These are phyloP conservation scores for Leptomonas pyrrhocoris DNA, from an alignment of 208 protist species.

Conservation along the genomic window DNA sequence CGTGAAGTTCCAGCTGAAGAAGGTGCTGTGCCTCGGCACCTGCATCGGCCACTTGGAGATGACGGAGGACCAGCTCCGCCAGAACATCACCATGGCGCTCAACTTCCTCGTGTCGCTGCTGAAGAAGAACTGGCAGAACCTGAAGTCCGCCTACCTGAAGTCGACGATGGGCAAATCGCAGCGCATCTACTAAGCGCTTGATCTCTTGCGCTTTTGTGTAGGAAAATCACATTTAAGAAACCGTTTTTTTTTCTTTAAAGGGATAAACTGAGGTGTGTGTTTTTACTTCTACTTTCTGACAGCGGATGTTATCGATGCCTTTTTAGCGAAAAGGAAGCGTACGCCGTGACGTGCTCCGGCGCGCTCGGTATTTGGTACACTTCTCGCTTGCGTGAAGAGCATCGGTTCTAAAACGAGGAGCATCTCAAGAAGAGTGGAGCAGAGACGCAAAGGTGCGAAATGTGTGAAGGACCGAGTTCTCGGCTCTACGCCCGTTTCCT, in stretches of 20 bases:
- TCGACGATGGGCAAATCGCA: slow-evolving; percentile 98
- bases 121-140: slow-evolving; percentile 99
- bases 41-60: slow-evolving; percentile 98
- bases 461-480: background rate
- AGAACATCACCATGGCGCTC: slow-evolving; percentile 97
- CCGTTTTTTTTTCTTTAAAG: background rate
- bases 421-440: background rate
- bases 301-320: background rate
- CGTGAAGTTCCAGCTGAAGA: slow-evolving; percentile 99
- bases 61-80: slow-evolving; percentile 93
- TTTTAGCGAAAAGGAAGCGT: too few species aligned
- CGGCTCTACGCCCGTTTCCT: background rate
- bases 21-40: slow-evolving; percentile 98
- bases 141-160: slow-evolving; percentile 99
- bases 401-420: slow-evolving; percentile 23
- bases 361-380: too few species aligned
- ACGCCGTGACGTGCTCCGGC: too few species aligned
- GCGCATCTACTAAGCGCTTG: slow-evolving; percentile 95
- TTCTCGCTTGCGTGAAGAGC: background rate
- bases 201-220: background rate
- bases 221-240: too few species aligned
- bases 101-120: slow-evolving; percentile 99
- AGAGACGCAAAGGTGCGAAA: background rate
- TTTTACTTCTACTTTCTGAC: background rate
- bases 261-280: background rate